Conservation (phyloP, 2,329 filamentous ascomycete species). For the Aspergillus sp. region DNA sequence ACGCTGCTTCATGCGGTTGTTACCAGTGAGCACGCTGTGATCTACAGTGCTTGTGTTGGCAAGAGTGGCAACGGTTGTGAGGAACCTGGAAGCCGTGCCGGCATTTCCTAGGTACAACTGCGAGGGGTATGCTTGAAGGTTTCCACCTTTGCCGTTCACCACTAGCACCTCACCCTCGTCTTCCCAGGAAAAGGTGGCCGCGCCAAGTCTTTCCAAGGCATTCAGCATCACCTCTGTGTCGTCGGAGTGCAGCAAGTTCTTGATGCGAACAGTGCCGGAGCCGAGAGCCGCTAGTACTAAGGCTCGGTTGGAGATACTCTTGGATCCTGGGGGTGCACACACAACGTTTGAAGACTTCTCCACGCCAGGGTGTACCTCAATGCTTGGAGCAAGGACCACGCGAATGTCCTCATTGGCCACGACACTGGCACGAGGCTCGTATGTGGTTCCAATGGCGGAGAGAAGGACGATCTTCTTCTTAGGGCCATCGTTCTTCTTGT, state of each 20-base stretch:
- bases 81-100: constrained; percentile 90
- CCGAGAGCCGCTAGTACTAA: constrained; percentile 91
- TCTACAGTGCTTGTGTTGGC: constrained; percentile 64
- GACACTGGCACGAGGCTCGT: constrained; percentile 83
- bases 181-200: constrained; percentile 90
- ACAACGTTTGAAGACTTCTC: constrained; percentile 65
- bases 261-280: constrained; percentile 80
- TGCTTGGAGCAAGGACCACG: constrained; percentile 76
- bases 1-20: constrained; percentile 91
- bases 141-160: constrained; percentile 86
- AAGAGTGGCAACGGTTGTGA: constrained; percentile 87
- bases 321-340: constrained; percentile 89
- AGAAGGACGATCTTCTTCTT: constrained; percentile 96
- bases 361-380: constrained; percentile 72
- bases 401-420: constrained; percentile 85
- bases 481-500: constrained; percentile 96
- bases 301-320: constrained; percentile 95
- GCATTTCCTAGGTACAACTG: constrained; percentile 94
- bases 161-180: constrained; percentile 89
- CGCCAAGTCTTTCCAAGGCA: constrained; percentile 79
- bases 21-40: constrained; percentile 84
- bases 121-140: constrained; percentile 70
- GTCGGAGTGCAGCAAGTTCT: constrained; percentile 91
- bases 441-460: constrained; percentile 81
- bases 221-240: constrained; percentile 97